phyloP scores from a whole-genome alignment of 2,329 filamentous ascomycete species.

The Botryosphaeria agaves region DNA sequence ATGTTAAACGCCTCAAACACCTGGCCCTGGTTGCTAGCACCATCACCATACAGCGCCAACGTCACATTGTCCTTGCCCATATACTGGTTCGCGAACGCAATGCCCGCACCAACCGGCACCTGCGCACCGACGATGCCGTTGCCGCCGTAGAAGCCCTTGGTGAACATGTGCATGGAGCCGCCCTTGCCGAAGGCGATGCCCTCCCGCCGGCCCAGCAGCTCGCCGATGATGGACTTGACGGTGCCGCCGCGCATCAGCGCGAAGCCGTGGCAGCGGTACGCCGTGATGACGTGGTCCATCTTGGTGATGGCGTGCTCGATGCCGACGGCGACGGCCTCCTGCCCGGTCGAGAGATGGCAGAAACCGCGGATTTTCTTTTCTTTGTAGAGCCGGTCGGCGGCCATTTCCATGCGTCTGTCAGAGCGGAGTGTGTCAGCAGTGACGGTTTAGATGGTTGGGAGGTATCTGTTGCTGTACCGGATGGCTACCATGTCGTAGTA shows the following conservation, averaged over 20 bases:
- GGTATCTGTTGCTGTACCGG: slow-evolving; percentile 44
- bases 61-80: slow-evolving; percentile 69
- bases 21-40: slow-evolving; percentile 97
- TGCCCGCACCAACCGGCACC: slow-evolving; percentile 89
- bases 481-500: slow-evolving; percentile 95
- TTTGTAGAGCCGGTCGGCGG: slow-evolving; percentile 96
- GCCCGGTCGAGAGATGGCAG: slow-evolving; percentile 94
- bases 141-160: slow-evolving; percentile 92
- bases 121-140: slow-evolving; percentile 99
- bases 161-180: slow-evolving; percentile 99
- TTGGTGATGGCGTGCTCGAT: slow-evolving; percentile 93
- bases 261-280: slow-evolving; percentile 98
- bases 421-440: not conserved
- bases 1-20: slow-evolving; percentile 99
- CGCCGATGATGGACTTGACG: slow-evolving; percentile 86
- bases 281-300: slow-evolving; percentile 87
- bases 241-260: slow-evolving; percentile 88
- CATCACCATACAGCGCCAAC: slow-evolving; percentile 89
- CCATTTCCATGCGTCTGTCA: slow-evolving; percentile 95
- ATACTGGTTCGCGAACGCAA: slow-evolving; percentile 97
- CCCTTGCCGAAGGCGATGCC: slow-evolving; percentile 98
- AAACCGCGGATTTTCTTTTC: slow-evolving; percentile 99
- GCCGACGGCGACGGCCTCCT: slow-evolving; percentile 92
- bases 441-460: not conserved
- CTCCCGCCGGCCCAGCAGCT: slow-evolving; percentile 84